Base-by-base conservation (phyloP, 495 filamentous ascomycete species). In the Aspergillus incahuasiensis region DNA sequence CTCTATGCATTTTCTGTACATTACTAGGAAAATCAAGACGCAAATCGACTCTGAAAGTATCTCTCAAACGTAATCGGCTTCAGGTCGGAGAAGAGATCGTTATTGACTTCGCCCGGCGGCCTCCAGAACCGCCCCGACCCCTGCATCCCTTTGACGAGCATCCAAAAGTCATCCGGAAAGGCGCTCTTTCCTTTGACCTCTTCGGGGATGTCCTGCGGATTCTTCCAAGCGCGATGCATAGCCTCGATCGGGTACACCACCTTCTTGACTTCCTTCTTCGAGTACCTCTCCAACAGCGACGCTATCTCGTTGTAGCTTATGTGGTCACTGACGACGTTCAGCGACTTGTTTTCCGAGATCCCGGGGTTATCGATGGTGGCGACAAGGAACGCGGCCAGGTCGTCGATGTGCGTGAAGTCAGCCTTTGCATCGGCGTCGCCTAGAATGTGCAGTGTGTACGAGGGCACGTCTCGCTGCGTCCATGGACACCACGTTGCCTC, bases 101-200 rank as follows among this genome's bases (percentile, higher is more conserved):
- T 62, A 49, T 58, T 55, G 22, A 62, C 47, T 38, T 53, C 9
- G 18, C 55, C 59, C 7, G 34, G 45, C 19, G 59, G 45, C 46
- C 55, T 48, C 52, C 52, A 52, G 34, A 62, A 62, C 34, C 38
- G 21, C 7, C 60, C 55, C 8, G 6, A 20, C 3, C 55, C 60
- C 43, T 58, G 60, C 42, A 62, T 42, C 8, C 55, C 55, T 28
- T 48, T 52, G 18, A 62, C 44, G 34, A 58, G 24, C n/a, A 62
- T 56, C 55, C 55, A 58, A 50, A 62, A 62, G 34, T 58, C 52
- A 19, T 46, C 60, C 19, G 55, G 52, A 49, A 62, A 62, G 5
- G 43, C 19, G 45, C 55, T 58, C 25, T 21, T 47, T 0, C 34
- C 44, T 24, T 24, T 41, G 21, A 52, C 28, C 28, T 56, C 55